Evolutionary conservation across 257 asterid genomes (phyloP).

Genomic region (Cruciata laevipes): DNA sequence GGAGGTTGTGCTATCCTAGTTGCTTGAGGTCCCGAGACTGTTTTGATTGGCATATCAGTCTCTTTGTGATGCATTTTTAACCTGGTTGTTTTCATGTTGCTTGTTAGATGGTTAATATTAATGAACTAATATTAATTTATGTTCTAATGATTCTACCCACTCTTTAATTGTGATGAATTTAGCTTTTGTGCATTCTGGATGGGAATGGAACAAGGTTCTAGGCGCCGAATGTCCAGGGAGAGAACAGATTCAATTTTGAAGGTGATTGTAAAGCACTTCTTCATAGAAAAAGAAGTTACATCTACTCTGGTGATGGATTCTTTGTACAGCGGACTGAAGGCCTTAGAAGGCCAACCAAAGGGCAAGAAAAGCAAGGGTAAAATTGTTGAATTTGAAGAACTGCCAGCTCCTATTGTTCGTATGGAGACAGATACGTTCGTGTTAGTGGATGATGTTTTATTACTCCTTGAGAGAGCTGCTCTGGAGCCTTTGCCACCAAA

Average conservation of each 20-base stretch:
- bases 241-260: slow-evolving; percentile 70
- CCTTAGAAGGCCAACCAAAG: slow-evolving; percentile 71
- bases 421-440: slow-evolving; percentile 62
- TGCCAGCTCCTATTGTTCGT: slow-evolving; percentile 52
- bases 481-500: slow-evolving; percentile 87
- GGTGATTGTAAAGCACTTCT: slow-evolving; percentile 76
- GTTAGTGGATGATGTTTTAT: slow-evolving; percentile 82
- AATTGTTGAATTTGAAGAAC: slow-evolving; percentile 47
- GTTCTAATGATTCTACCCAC: slow-evolving; percentile 11
- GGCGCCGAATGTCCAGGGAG: slow-evolving; percentile 64
- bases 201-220: slow-evolving; percentile 61
- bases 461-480: slow-evolving; percentile 81
- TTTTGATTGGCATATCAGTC: not conserved
- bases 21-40: not conserved
- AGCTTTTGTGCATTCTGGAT: slow-evolving; percentile 89
- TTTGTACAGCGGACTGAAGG: slow-evolving; percentile 83
- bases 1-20: too few relatives aligned
- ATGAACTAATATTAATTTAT: not conserved
- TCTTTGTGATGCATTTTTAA: not conserved
- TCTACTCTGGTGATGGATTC: slow-evolving; percentile 98
- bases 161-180: slow-evolving; percentile 25
- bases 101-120: not conserved
- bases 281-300: slow-evolving; percentile 91
- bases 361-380: slow-evolving; percentile 58
- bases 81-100: not conserved